phyloP scores from a whole-genome alignment of 2,329 filamentous ascomycete genomes.

The Aureobasidium sp. region DNA sequence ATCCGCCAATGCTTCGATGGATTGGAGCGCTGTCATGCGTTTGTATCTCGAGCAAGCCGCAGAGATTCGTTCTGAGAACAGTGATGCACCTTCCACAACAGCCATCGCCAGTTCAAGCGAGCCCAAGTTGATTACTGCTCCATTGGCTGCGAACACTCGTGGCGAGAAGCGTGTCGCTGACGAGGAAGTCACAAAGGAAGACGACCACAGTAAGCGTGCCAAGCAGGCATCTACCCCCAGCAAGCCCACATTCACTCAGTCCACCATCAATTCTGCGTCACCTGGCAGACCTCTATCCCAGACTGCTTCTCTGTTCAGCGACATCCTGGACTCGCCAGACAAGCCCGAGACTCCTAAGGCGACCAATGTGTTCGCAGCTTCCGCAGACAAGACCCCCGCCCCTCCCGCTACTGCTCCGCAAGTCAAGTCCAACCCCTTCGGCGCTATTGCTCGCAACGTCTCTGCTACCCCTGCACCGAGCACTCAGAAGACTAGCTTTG shows the following conservation, averaged over 20 bases:
- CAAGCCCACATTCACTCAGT: background rate
- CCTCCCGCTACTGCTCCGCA: slow-evolving; percentile 4
- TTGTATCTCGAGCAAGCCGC: slow-evolving; percentile 2
- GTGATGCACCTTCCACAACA: background rate
- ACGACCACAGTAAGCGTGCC: slow-evolving; percentile 8
- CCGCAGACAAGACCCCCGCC: slow-evolving; percentile 5
- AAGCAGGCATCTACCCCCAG: background rate
- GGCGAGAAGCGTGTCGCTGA: slow-evolving; percentile 8
- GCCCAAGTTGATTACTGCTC: background rate
- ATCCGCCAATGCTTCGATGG: background rate
- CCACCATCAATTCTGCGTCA: background rate
- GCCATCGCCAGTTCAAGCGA: background rate
- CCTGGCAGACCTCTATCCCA: slow-evolving; percentile 11
- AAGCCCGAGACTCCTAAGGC: background rate
- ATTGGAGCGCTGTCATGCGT: background rate
- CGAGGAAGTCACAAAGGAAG: background rate
- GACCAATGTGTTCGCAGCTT: slow-evolving; percentile 1
- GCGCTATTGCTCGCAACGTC: slow-evolving; percentile 9
- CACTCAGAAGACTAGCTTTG: background rate
- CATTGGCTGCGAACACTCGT: background rate
- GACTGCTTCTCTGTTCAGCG: slow-evolving; percentile 17
- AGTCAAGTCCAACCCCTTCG: slow-evolving; percentile 17
- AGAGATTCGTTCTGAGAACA: background rate
- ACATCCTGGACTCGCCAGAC: slow-evolving; percentile 15
- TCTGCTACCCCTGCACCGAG: background rate